Evolutionary conservation across 306 rosid genomes (phyloP).

Genomic region (Inga laurina): DNA sequence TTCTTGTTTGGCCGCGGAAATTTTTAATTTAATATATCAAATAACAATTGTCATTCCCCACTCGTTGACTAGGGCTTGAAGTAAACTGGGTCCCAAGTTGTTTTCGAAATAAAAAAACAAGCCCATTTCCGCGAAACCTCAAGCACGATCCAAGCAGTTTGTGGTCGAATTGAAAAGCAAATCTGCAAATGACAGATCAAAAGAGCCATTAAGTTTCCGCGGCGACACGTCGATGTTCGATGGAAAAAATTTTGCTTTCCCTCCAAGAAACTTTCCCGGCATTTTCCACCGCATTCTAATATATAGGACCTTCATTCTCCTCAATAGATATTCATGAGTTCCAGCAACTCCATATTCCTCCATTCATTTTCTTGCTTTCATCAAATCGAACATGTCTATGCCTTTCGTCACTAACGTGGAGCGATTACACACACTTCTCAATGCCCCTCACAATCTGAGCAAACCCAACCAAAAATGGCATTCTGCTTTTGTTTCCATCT

Average conservation of each 20-base stretch:
- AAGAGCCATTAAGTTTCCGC: neutral
- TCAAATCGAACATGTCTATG: neutral
- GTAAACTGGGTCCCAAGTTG: neutral
- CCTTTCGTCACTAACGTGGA: neutral
- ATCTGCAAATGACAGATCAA: no score
- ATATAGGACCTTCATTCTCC: no score
- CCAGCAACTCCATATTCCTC: neutral
- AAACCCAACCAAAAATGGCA: slow-evolving; percentile 35
- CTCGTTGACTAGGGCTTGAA: neutral
- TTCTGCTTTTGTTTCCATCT: slow-evolving; percentile 38
- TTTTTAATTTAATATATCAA: no score
- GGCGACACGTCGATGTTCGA: no score
- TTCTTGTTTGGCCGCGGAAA: no score
- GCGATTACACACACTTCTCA: neutral
- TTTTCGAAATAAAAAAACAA: no score
- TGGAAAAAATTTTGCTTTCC: neutral
- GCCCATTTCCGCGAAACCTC: neutral
- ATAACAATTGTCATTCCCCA: no score
- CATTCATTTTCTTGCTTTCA: no score
- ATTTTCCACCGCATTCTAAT: neutral
- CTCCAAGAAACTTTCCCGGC: neutral
- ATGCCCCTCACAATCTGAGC: neutral
- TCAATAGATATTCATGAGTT: neutral
- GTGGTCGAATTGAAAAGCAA: neutral
- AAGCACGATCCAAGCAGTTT: neutral